Conservation (phyloP, 2,329 filamentous ascomycete genomes). For the Pochonia chlamydosporia region DNA sequence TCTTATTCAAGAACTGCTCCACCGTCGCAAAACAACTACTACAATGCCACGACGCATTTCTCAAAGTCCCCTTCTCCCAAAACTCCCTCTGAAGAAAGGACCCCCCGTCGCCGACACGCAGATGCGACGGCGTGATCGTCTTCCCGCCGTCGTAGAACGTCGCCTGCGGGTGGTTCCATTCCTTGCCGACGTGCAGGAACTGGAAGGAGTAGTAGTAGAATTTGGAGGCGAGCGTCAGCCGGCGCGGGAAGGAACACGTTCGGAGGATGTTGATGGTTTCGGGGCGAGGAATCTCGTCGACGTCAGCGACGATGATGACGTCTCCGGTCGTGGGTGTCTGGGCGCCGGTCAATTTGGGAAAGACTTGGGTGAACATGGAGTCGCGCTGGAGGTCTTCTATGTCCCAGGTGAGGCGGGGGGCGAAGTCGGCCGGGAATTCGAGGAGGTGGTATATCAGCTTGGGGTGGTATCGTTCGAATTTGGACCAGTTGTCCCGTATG, state of each 20-base stretch:
- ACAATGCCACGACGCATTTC: conserved; percentile 56
- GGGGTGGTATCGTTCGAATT: conserved; percentile 45
- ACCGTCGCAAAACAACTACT: conserved; percentile 54
- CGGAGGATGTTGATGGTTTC: conserved; percentile 41
- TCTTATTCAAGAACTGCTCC: conserved; percentile 48
- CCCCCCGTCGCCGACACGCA: conserved; percentile 43
- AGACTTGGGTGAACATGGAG: conserved; percentile 51
- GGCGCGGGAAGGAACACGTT: conserved; percentile 45
- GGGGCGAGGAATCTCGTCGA: conserved; percentile 54
- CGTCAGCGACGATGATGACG: conserved; percentile 53
- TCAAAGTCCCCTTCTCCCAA: conserved; percentile 37
- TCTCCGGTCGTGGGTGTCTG: conserved; percentile 41
- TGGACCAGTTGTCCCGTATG: conserved; percentile 45
- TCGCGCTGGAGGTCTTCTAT: conserved; percentile 50
- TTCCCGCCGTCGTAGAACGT: conserved; percentile 40
- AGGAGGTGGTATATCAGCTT: conserved; percentile 58
- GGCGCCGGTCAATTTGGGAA: conserved; percentile 39
- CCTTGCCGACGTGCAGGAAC: conserved; percentile 32
- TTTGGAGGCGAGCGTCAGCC: conserved; percentile 43
- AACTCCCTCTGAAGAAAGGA: conserved; percentile 27
- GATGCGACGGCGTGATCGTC: conserved; percentile 48
- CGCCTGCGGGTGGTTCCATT: conserved; percentile 55
- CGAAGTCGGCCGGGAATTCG: conserved; percentile 35
- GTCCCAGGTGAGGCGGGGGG: conserved; percentile 37
- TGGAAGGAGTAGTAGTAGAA: conserved; percentile 57